Percentiles rank a stretch among this genome's conserved stretches.
phyloP scores from a whole-genome alignment of 2,329 filamentous ascomycete species.

The Xylaria sp. region DNA sequence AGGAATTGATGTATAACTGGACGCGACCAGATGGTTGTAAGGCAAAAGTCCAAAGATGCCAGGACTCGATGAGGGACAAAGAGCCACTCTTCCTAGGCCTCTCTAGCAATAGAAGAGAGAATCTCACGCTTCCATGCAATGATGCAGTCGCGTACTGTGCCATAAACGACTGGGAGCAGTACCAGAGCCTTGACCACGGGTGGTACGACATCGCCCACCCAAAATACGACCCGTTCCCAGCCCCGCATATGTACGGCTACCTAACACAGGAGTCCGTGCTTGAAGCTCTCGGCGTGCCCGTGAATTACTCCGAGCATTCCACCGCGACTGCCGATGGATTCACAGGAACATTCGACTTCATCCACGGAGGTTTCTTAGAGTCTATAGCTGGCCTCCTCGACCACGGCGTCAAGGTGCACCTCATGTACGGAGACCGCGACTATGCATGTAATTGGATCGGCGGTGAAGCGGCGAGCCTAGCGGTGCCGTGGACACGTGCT shows the following conservation, averaged over 20 bases:
- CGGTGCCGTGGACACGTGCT: conserved; percentile 58
- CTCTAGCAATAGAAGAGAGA: conserved; percentile 41
- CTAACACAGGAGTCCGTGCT: conserved; percentile 64
- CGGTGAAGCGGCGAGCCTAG: conserved; percentile 60
- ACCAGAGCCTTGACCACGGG: conserved; percentile 51
- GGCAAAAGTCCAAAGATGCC: conserved; percentile 61
- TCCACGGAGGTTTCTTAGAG: conserved; percentile 48
- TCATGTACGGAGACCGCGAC: conserved; percentile 67
- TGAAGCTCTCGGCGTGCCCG: conserved; percentile 62
- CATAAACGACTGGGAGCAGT: conserved; percentile 11
- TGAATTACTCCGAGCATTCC: conserved; percentile 62
- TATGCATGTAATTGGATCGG: conserved; percentile 67
- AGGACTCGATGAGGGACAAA: conserved; percentile 53
- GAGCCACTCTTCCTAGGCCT: conserved; percentile 59
- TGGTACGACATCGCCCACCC: conserved; percentile 66
- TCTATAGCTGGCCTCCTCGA: conserved; percentile 61
- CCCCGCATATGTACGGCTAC: conserved; percentile 60
- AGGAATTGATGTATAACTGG: conserved; percentile 27
- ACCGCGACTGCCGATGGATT: conserved; percentile 51
- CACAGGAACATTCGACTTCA: conserved; percentile 51
- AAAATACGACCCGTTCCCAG: conserved; percentile 60
- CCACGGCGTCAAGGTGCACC: conserved; percentile 61
- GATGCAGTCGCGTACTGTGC: conserved; percentile 57
- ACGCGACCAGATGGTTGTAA: conserved; percentile 55
- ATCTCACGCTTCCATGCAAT: conserved; percentile 55